Conservation (phyloP, 352 stramenopile genomes). For the Phytophthora niederhauseri region DNA sequence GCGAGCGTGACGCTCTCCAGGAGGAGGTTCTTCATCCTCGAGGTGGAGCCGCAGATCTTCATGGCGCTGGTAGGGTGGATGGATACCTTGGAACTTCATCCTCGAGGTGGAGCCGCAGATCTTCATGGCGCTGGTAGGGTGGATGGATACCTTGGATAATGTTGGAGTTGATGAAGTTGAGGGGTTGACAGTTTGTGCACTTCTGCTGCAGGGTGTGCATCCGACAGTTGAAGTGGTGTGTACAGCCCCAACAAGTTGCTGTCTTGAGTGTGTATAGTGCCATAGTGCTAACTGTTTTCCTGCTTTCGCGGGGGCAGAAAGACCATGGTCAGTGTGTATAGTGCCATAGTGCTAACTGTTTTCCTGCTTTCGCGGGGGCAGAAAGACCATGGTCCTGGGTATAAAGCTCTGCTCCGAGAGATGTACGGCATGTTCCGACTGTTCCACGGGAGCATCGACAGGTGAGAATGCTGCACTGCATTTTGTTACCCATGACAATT, state of each 20-base stretch:
- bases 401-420: slow-evolving; percentile 44
- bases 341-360: background rate
- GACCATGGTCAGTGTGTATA: slow-evolving; percentile 29
- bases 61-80: slow-evolving; percentile 56
- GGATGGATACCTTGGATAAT: background rate
- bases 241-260: background rate
- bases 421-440: slow-evolving; percentile 61
- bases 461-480: slow-evolving; percentile 16
- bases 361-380: slow-evolving; percentile 9
- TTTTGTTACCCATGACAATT: background rate
- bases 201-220: slow-evolving; percentile 35
- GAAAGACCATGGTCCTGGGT: slow-evolving; percentile 43
- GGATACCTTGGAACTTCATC: too few species aligned
- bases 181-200: background rate
- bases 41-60: slow-evolving; percentile 68
- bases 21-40: slow-evolving; percentile 47
- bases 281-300: background rate
- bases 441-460: slow-evolving; percentile 60
- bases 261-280: background rate
- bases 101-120: slow-evolving; percentile 63
- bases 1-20: slow-evolving; percentile 51
- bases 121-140: slow-evolving; percentile 69
- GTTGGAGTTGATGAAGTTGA: background rate
- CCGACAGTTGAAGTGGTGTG: slow-evolving; percentile 41
- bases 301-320: slow-evolving; percentile 23